These are phyloP conservation scores for Marasmius tenuissimus DNA, from an alignment of 1,284 basidiomycete species.

Conservation along the genomic window DNA sequence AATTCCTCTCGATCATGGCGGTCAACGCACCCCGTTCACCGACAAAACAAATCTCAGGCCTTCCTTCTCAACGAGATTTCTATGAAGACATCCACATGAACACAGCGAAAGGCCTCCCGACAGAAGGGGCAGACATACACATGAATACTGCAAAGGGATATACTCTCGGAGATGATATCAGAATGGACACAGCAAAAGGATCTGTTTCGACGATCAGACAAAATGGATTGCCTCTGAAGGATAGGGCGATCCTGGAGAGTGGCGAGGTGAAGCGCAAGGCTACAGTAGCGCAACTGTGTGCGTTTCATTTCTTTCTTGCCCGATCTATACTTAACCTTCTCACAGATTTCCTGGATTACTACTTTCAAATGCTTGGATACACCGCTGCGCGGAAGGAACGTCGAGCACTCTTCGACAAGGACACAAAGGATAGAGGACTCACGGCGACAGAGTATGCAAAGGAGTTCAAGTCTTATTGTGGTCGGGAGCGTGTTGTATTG, in stretches of 20 bases:
- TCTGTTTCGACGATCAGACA: slow-evolving; percentile 53
- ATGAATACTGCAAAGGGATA: slow-evolving; percentile 68
- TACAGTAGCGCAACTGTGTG: slow-evolving; percentile 94
- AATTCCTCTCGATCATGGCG: not conserved
- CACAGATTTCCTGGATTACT: slow-evolving; percentile 90
- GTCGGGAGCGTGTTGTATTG: slow-evolving; percentile 88
- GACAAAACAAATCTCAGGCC: slow-evolving; percentile 14
- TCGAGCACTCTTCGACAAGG: slow-evolving; percentile 78
- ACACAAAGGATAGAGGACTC: slow-evolving; percentile 71
- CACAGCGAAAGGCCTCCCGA: slow-evolving; percentile 56
- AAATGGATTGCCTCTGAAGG: slow-evolving; percentile 72
- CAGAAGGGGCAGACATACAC: slow-evolving; percentile 52
- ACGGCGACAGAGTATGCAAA: slow-evolving; percentile 64
- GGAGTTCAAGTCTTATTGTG: slow-evolving; percentile 90
- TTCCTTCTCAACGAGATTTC: slow-evolving; percentile 12
- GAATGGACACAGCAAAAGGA: slow-evolving; percentile 66
- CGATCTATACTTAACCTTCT: slow-evolving; percentile 11
- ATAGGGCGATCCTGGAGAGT: slow-evolving; percentile 79
- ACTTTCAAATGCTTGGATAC: slow-evolving; percentile 91
- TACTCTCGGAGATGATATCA: slow-evolving; percentile 49
- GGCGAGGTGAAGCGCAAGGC: slow-evolving; percentile 90
- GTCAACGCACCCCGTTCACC: not conserved
- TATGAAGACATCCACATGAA: slow-evolving; percentile 68
- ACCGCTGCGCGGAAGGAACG: slow-evolving; percentile 83
- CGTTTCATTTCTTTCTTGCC: slow-evolving; percentile 27